Percentiles rank a stretch among this genome's conserved stretches.
Evolutionary conservation across 306 rosid species (phyloP).

Genomic region (Lathyrus tuberosus): DNA sequence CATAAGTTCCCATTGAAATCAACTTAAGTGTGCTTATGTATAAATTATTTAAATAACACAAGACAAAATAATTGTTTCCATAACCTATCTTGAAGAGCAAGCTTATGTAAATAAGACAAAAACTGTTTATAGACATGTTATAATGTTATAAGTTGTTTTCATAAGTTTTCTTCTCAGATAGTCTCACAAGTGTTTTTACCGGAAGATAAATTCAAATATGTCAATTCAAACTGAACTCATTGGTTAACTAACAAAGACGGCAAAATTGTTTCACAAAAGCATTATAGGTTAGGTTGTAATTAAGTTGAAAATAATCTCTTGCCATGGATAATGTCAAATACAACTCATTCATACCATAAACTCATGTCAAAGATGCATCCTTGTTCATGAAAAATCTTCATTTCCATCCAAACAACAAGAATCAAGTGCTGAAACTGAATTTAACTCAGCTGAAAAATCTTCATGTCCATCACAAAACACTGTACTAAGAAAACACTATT

Average conservation of each 20-base stretch:
- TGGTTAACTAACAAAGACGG: background rate
- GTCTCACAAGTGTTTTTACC: too few relatives aligned
- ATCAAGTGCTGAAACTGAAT: constrained; percentile 30
- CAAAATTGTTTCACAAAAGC: background rate
- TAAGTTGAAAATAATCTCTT: constrained; percentile 1
- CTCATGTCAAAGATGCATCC: constrained; percentile 19
- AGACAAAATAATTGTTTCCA: background rate
- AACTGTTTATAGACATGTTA: too few relatives aligned
- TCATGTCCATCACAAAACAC: too few relatives aligned
- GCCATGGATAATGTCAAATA: background rate
- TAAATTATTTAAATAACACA: background rate
- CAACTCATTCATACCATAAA: constrained; percentile 25
- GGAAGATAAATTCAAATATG: too few relatives aligned
- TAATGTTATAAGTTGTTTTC: background rate
- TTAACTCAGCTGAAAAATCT: background rate
- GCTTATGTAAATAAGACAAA: too few relatives aligned
- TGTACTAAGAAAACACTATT: background rate
- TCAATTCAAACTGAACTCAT: too few relatives aligned
- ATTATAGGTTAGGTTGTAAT: background rate
- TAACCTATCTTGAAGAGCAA: background rate
- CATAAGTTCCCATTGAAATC: too few relatives aligned
- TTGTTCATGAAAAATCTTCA: constrained; percentile 17
- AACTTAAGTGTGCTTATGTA: too few relatives aligned
- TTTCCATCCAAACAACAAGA: background rate
- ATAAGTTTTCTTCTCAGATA: background rate